Evolutionary conservation across 768 basidiomycete genomes (phyloP).

Genomic region (Pluteus cervinus): DNA sequence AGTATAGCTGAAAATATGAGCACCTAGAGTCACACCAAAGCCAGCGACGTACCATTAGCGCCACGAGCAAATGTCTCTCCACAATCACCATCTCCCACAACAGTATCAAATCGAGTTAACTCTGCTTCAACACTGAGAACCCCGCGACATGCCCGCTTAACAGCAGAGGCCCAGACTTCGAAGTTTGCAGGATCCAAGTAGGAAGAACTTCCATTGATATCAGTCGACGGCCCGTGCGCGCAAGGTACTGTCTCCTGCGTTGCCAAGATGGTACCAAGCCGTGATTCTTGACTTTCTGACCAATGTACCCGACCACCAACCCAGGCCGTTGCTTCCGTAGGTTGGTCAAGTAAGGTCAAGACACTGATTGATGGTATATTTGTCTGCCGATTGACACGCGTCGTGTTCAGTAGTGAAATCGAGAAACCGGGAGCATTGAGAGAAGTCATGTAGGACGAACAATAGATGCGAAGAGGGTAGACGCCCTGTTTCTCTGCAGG

Average conservation of each 20-base stretch:
- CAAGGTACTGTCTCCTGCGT: background rate
- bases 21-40: background rate
- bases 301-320: constrained; percentile 25
- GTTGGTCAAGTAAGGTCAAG: constrained; percentile 32
- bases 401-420: constrained; percentile 42
- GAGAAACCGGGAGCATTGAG: constrained; percentile 59
- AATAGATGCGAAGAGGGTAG: constrained; percentile 35
- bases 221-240: background rate
- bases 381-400: constrained; percentile 19
- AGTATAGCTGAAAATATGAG: constrained; percentile 21
- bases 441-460: constrained; percentile 51
- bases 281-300: constrained; percentile 8
- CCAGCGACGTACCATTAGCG: constrained; percentile 21
- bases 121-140: constrained; percentile 43
- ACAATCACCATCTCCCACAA: constrained; percentile 61
- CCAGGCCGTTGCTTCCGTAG: constrained; percentile 38
- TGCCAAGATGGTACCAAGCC: background rate
- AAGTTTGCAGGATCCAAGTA: background rate
- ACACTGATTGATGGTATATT: constrained; percentile 12
- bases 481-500: constrained; percentile 22
- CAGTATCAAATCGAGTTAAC: constrained; percentile 53
- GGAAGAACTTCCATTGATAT: no score
- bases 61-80: constrained; percentile 53
- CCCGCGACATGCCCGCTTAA: constrained; percentile 32
- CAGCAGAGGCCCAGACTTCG: constrained; percentile 15